phyloP scores from a whole-genome alignment of 2,329 filamentous ascomycete species.

The Monosporascus cannonballus region DNA sequence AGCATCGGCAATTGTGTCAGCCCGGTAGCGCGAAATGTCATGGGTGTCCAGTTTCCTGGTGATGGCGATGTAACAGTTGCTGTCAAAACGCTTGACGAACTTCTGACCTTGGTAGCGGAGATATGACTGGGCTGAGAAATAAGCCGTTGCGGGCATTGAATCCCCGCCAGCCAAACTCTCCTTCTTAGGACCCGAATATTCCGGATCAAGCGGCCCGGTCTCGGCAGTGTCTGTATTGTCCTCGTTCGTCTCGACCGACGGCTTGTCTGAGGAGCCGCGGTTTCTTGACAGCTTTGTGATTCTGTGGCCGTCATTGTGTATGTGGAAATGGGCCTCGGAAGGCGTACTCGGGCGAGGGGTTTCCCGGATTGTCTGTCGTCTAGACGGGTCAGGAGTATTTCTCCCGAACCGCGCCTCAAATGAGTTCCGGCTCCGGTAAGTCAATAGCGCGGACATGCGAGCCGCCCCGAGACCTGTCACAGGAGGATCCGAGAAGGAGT shows the following conservation, averaged over 20 bases:
- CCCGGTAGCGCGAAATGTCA: constrained; percentile 77
- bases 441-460: constrained; percentile 92
- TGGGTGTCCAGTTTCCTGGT: constrained; percentile 97
- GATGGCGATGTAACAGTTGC: constrained; percentile 98
- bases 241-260: constrained; percentile 12
- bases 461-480: constrained; percentile 83
- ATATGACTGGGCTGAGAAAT: constrained; percentile 97
- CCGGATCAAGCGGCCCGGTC: constrained; percentile 46
- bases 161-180: constrained; percentile 46
- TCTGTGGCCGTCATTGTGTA: constrained; percentile 77
- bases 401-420: constrained; percentile 94
- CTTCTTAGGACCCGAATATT: constrained; percentile 61
- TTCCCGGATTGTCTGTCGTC: constrained; percentile 76
- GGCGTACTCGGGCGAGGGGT: constrained; percentile 53
- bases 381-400: constrained; percentile 81
- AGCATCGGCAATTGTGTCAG: constrained; percentile 63
- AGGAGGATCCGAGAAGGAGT: constrained; percentile 80
- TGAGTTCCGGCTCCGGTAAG: constrained; percentile 92
- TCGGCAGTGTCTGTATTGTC: constrained; percentile 15
- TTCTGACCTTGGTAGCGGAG: constrained; percentile 94
- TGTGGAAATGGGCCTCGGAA: constrained; percentile 68
- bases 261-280: constrained; percentile 30
- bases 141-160: constrained; percentile 59
- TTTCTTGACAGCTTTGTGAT: constrained; percentile 50
- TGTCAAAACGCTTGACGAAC: constrained; percentile 94